Percentiles rank a stretch among this genome's conserved stretches.
Conservation (phyloP, 2,329 filamentous ascomycete genomes). For the Pseudogymnoascus pannorum region DNA sequence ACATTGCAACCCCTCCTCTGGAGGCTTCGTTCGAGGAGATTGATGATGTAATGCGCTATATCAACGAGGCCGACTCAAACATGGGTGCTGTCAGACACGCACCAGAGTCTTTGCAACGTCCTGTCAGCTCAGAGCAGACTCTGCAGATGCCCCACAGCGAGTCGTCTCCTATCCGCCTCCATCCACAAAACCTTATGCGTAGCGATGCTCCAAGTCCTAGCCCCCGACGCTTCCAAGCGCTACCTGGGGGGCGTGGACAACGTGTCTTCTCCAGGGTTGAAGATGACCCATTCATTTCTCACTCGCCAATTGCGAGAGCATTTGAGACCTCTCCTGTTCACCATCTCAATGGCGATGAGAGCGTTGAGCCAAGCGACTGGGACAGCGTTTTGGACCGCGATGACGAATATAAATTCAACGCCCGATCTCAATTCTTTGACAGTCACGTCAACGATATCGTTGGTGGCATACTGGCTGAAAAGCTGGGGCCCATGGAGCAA, state of each 20-base stretch:
- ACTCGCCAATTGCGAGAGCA: constrained; percentile 34
- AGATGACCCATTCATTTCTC: constrained; percentile 26
- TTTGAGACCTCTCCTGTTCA: constrained; percentile 51
- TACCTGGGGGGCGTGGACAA: constrained; percentile 39
- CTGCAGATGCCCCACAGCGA: constrained; percentile 24
- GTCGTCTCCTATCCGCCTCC: constrained; percentile 46
- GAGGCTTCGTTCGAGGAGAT: constrained; percentile 65
- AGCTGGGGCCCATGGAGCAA: constrained; percentile 73
- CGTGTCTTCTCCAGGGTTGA: constrained; percentile 44
- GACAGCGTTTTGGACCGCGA: constrained; percentile 76
- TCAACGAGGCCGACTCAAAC: constrained; percentile 66
- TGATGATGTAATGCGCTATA: constrained; percentile 83
- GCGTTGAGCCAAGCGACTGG: constrained; percentile 79
- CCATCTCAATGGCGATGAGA: constrained; percentile 55
- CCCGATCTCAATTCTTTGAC: constrained; percentile 82
- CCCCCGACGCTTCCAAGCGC: constrained; percentile 46
- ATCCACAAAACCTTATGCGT: constrained; percentile 46
- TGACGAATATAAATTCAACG: constrained; percentile 75
- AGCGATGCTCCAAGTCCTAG: constrained; percentile 70
- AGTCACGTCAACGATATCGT: constrained; percentile 82
- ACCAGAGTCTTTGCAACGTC: constrained; percentile 49
- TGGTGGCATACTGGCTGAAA: constrained; percentile 65
- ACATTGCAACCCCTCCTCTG: neutral
- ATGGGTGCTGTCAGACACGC: constrained; percentile 47
- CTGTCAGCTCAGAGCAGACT: constrained; percentile 16